A percentile compares a stretch with the other conserved stretches of the same genome.
These are phyloP conservation scores for Plantago ovata DNA, from an alignment of 257 asterid species.

Conservation along the genomic window DNA sequence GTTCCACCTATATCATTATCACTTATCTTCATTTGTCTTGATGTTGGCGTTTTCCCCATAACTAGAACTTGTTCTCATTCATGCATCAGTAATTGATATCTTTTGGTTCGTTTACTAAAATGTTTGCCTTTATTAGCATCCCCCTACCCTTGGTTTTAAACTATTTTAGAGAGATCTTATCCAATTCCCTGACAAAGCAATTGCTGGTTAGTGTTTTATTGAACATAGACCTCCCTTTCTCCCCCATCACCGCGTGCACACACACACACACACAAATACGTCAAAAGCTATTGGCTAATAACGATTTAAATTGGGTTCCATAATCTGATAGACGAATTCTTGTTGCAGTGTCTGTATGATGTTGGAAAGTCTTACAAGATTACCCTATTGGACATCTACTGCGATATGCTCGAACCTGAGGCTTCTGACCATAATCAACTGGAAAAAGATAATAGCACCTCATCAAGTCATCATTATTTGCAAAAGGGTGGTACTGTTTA, in stretches of 20 bases:
- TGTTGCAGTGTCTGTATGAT: constrained; percentile 79
- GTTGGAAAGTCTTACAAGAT: constrained; percentile 60
- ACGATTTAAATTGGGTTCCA: constrained; percentile 5
- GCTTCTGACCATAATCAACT: constrained; percentile 31
- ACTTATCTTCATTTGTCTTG: constrained; percentile 9
- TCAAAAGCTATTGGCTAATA: neutral
- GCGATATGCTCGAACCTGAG: constrained; percentile 62
- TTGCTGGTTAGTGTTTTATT: too few relatives aligned
- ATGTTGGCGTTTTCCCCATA: neutral
- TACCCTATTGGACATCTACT: constrained; percentile 63
- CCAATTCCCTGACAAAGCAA: neutral
- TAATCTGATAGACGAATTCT: constrained; percentile 23
- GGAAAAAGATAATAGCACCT: constrained; percentile 28
- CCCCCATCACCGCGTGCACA: too few relatives aligned
- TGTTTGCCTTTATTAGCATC: constrained; percentile 1
- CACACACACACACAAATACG: too few relatives aligned
- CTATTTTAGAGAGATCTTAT: neutral
- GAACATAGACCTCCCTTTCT: too few relatives aligned
- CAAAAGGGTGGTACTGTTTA: constrained; percentile 41
- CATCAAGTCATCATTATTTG: constrained; percentile 28
- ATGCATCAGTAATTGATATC: neutral
- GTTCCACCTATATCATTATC: neutral
- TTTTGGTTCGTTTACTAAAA: neutral
- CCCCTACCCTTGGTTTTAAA: constrained; percentile 2
- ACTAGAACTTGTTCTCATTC: neutral